Evolutionary conservation across 768 basidiomycete species (phyloP).

Genomic region (Ephemerocybe angulata): DNA sequence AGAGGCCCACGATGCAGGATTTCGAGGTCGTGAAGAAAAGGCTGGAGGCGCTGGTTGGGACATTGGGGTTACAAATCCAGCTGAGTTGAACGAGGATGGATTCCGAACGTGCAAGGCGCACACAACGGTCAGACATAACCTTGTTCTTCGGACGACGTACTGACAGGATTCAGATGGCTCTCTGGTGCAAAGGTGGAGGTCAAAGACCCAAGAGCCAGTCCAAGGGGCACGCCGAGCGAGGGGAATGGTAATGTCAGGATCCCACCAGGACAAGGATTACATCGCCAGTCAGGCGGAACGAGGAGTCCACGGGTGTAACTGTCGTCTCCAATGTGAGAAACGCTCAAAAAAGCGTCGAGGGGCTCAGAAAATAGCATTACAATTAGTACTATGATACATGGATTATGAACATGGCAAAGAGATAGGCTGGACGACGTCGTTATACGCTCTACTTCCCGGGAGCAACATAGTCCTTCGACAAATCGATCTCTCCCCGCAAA

Average conservation of each 20-base stretch:
- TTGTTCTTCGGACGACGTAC: background rate
- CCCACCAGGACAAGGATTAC: too few relatives aligned
- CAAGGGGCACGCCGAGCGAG: too few relatives aligned
- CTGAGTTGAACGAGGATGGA: background rate
- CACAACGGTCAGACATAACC: background rate
- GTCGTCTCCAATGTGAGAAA: too few relatives aligned
- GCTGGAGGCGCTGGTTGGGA: background rate
- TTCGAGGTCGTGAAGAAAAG: background rate
- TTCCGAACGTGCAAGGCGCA: background rate
- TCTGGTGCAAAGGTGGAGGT: too few relatives aligned
- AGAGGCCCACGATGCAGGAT: slow-evolving; percentile 37
- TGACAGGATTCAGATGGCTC: background rate
- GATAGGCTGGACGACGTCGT: background rate
- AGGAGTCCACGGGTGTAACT: background rate
- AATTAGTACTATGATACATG: slow-evolving; percentile 2
- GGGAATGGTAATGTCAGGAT: too few relatives aligned
- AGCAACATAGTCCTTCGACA: slow-evolving; percentile 65
- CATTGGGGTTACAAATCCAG: background rate
- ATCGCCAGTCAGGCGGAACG: background rate
- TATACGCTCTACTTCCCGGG: slow-evolving; percentile 28
- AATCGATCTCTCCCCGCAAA: slow-evolving; percentile 80
- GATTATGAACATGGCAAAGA: background rate
- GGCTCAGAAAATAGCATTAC: background rate
- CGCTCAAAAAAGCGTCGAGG: background rate
- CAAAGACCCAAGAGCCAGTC: too few relatives aligned